phyloP scores from a whole-genome alignment of 129 eudicot species.

The Apium graveolens region DNA sequence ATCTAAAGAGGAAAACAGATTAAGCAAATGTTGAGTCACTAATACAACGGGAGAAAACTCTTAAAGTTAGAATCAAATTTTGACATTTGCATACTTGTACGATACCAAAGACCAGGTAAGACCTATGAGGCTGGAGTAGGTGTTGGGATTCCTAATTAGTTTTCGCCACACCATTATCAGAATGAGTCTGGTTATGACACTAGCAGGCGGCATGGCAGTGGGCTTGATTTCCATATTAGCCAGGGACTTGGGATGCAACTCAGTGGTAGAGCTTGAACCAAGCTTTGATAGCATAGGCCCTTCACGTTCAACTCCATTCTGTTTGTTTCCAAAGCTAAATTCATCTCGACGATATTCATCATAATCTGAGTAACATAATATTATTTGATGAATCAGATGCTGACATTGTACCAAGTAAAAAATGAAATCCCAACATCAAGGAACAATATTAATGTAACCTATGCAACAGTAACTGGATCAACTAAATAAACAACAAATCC shows the following conservation, averaged over 20 bases:
- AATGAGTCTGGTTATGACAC: conserved; percentile 18
- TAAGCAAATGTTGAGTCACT: not conserved
- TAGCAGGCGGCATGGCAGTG: conserved; percentile 16
- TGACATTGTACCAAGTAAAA: not conserved
- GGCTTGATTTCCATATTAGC: conserved; percentile 3
- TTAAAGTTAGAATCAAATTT: not conserved
- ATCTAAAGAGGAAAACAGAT: not conserved
- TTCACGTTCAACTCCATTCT: conserved; percentile 48
- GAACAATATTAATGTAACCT: not conserved
- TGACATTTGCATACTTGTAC: conserved; percentile 25
- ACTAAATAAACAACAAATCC: not conserved
- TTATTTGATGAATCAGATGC: not conserved
- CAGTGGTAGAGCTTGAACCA: conserved; percentile 71
- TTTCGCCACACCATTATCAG: conserved; percentile 44
- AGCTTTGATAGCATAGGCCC: conserved; percentile 69
- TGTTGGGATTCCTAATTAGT: conserved; percentile 49
- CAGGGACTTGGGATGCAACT: conserved; percentile 53
- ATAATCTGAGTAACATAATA: conserved; percentile 38
- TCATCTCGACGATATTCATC: conserved; percentile 60
- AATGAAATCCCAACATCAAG: not conserved
- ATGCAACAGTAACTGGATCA: not conserved
- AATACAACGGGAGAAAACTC: not conserved
- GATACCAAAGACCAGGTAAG: conserved; percentile 50
- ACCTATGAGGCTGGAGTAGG: conserved; percentile 48
- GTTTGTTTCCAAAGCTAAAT: conserved; percentile 61